A percentile compares a stretch with the other conserved stretches of the same genome.
phyloP scores from a whole-genome alignment of 192 early-diverging fungal species.

The Radiomyces spectabilis region DNA sequence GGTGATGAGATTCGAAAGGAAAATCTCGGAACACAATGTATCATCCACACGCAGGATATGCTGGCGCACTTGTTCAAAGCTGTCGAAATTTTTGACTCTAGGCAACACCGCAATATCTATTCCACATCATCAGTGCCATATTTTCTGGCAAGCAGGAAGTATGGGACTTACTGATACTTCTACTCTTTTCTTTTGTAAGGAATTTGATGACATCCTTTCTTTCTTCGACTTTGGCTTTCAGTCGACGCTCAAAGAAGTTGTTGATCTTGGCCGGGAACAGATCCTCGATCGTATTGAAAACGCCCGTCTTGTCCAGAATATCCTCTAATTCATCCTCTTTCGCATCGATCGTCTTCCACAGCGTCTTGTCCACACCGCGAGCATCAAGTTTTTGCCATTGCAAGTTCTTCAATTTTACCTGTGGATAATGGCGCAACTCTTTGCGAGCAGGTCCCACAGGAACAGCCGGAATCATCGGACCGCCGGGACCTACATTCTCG shows the following conservation, averaged over 20 bases:
- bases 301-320: constrained; percentile 34
- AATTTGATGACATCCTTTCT: constrained; percentile 50
- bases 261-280: constrained; percentile 61
- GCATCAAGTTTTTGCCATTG: constrained; percentile 29
- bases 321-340: constrained; percentile 16
- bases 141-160: too few species aligned
- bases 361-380: constrained; percentile 8
- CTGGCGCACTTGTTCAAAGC: constrained; percentile 55
- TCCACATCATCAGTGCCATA: neutral
- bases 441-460: constrained; percentile 11
- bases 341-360: constrained; percentile 7
- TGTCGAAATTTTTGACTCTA: constrained; percentile 18
- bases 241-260: constrained; percentile 30
- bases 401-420: constrained; percentile 20
- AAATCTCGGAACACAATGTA: constrained; percentile 48
- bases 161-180: constrained; percentile 40
- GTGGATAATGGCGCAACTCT: constrained; percentile 21
- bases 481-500: neutral
- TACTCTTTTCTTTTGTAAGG: constrained; percentile 55
- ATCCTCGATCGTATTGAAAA: constrained; percentile 56
- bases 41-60: constrained; percentile 67
- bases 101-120: constrained; percentile 24
- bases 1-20: constrained; percentile 57
- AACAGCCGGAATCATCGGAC: neutral
- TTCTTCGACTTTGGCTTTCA: constrained; percentile 38